Conservation (phyloP, 306 rosid genomes). For the Sphenostylis stenocarpa region DNA sequence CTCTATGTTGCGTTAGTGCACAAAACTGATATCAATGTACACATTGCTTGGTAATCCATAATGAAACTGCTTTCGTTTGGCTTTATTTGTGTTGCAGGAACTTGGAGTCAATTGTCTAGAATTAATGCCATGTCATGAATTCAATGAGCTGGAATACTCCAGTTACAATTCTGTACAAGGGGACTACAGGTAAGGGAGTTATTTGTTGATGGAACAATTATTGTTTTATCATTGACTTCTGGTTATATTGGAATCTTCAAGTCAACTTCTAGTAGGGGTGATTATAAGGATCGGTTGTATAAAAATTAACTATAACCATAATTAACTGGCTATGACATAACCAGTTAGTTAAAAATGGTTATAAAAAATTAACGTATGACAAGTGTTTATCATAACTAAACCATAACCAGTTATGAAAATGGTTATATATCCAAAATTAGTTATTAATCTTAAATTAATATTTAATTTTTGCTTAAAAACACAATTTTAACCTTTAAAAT, state of each 20-base stretch:
- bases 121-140: constrained; percentile 96
- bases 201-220: constrained; percentile 22
- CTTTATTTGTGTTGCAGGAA: constrained; percentile 63
- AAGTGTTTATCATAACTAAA: too few relatives aligned
- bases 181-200: constrained; percentile 60
- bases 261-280: background rate
- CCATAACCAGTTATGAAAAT: too few relatives aligned
- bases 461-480: too few relatives aligned
- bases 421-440: too few relatives aligned
- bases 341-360: too few relatives aligned
- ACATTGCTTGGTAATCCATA: constrained; percentile 2
- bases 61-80: constrained; percentile 34
- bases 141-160: constrained; percentile 88
- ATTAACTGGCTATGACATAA: too few relatives aligned
- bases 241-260: background rate
- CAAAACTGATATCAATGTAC: constrained; percentile 9
- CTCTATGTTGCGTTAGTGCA: background rate
- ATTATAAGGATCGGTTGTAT: too few relatives aligned
- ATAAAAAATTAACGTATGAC: too few relatives aligned
- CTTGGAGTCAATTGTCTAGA: constrained; percentile 94
- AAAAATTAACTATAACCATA: too few relatives aligned
- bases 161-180: constrained; percentile 83
- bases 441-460: too few relatives aligned
- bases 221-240: background rate
- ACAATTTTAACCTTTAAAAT: too few relatives aligned